These are phyloP conservation scores for Alternaria sp. DNA, from an alignment of 2,329 filamentous ascomycete species.

Conservation along the genomic window DNA sequence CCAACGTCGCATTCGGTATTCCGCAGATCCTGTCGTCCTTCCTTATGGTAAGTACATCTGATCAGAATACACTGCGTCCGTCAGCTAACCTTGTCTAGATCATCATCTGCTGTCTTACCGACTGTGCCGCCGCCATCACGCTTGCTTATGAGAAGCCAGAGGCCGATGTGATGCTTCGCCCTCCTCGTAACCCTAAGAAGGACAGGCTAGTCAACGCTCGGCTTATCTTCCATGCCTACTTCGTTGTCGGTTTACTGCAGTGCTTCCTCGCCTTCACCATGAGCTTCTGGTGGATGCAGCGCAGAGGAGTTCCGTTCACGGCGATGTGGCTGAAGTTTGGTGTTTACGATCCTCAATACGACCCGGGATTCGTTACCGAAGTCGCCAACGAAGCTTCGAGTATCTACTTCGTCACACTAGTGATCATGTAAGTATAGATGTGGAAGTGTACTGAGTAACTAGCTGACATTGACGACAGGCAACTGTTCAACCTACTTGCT, in stretches of 20 bases:
- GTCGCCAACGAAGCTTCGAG: slow-evolving; percentile 70
- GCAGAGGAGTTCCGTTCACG: slow-evolving; percentile 66
- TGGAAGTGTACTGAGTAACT: too few relatives aligned
- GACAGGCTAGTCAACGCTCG: slow-evolving; percentile 77
- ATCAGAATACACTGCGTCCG: neutral
- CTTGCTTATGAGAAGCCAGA: slow-evolving; percentile 80
- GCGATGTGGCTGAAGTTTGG: slow-evolving; percentile 66
- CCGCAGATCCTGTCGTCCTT: slow-evolving; percentile 77
- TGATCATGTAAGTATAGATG: slow-evolving; percentile 69
- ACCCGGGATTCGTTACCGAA: slow-evolving; percentile 41
- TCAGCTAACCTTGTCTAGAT: slow-evolving; percentile 14
- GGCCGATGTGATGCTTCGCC: slow-evolving; percentile 73
- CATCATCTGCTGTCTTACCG: slow-evolving; percentile 71
- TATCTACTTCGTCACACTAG: slow-evolving; percentile 80
- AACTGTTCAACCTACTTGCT: slow-evolving; percentile 77
- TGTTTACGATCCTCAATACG: slow-evolving; percentile 31
- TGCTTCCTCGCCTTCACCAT: slow-evolving; percentile 53
- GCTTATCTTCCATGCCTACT: slow-evolving; percentile 75
- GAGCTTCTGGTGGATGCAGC: slow-evolving; percentile 54
- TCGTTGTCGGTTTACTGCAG: slow-evolving; percentile 66
- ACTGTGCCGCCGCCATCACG: slow-evolving; percentile 68
- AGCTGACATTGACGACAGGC: slow-evolving; percentile 50
- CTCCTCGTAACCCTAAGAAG: slow-evolving; percentile 70
- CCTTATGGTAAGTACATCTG: slow-evolving; percentile 59
- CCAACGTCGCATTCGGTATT: slow-evolving; percentile 73